Evolutionary conservation across 306 rosid genomes (phyloP), one percentile per base, ranked within the genome.

Genomic region (Canavalia ensiformis): DNA sequence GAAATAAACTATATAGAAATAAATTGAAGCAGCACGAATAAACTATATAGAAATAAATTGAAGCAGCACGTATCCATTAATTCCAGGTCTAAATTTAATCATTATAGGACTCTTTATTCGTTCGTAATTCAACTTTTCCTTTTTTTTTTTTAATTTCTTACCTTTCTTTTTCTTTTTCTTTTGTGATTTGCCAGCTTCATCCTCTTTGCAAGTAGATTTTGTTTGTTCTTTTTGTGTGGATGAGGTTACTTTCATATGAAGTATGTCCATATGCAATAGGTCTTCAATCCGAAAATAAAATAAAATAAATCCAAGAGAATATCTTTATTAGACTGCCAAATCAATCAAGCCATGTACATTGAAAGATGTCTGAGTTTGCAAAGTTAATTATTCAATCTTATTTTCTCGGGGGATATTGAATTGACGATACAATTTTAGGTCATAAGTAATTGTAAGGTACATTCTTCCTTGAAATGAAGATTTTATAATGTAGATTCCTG

Each of bases 211-310:
- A 56, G 54, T 45, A 72, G 28, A 18, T 56, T 41, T 74, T 55
- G 4, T 4, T 52, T 55, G 29, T 74, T 56, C 3, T 52, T 52
- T 28, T 8, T 10, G 55, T 25, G 5, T 0, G 1, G 10, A 8
- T 39, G 51, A 55, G 52, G 11, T 41, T 35, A 54, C 64, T 71
- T 71, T 64, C 76, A 52, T 51, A 8, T 18, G 64, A 72, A 72
- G 76, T 8, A 5, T 74, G 55, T 74, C 52, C 68, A 6, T 10
- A 29, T 28, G 68, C 52, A 72, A 33, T 0, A 37, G 25, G 4
- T 50, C 1, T 25, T 71, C 49, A 1, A 13, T 72, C 33, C 34
- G 1, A 72, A 71, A 72, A 72, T 13, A 51, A 35, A 11, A 71
- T 51, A 35, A 35, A 11, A 71, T 51, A 35, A 0, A 52, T 72